Conservation (phyloP, 2,329 filamentous ascomycete genomes). For the Stachybotrys chlorohalonatus region DNA sequence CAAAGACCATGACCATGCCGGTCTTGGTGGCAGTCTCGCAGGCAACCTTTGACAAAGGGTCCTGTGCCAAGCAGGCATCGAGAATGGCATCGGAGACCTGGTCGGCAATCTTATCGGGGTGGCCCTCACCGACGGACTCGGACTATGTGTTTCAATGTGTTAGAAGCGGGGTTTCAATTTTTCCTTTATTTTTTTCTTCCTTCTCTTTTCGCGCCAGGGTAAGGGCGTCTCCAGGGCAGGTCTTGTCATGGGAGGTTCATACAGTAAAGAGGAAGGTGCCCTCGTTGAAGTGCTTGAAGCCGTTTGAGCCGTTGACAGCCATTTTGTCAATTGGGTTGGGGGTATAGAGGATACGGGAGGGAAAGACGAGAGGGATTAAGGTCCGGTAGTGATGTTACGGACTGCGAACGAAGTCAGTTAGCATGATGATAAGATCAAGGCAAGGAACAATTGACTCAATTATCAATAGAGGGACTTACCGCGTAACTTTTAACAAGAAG, state of each 20-base stretch:
- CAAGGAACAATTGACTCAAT: not conserved
- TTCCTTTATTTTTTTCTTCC: not conserved
- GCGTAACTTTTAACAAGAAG: not conserved
- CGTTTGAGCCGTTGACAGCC: conserved; percentile 36
- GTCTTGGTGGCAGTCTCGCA: conserved; percentile 99
- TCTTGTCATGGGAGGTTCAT: conserved; percentile 17
- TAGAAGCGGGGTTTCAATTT: conserved; percentile 8
- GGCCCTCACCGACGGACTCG: conserved; percentile 82
- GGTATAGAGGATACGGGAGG: conserved; percentile 9
- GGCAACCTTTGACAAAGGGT: conserved; percentile 96
- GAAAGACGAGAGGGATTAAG: conserved; percentile 9
- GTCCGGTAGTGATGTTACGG: not conserved
- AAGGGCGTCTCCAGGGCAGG: not conserved
- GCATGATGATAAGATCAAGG: not conserved
- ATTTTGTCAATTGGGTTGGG: conserved; percentile 38
- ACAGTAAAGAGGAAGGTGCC: conserved; percentile 80
- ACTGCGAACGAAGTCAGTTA: not conserved
- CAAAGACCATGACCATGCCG: conserved; percentile 98
- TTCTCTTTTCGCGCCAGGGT: not conserved
- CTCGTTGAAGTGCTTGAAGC: conserved; percentile 45
- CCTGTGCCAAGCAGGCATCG: conserved; percentile 90
- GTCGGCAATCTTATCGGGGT: conserved; percentile 96
- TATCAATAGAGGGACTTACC: conserved; percentile 7
- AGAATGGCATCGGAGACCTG: conserved; percentile 98
- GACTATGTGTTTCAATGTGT: conserved; percentile 41